Evolutionary conservation across 805 yeast genomes (phyloP), one percentile per base, ranked within the genome.

Genomic region (Myxozyma monticola): DNA sequence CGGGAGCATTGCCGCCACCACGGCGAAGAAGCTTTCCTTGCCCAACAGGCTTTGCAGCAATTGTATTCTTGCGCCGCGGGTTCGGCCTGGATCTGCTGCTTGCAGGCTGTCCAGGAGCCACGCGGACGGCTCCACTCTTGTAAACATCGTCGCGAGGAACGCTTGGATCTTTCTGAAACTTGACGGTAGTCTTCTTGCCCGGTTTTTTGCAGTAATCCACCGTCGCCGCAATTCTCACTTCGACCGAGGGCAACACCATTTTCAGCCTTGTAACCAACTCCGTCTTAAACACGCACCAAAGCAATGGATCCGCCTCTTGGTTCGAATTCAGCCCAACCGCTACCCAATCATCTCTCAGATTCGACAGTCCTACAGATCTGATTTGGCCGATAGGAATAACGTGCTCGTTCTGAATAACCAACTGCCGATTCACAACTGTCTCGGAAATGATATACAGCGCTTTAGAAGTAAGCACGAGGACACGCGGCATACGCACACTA

Each of bases 141-240:
- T 93, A 93, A 9, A 71, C 52, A 66, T 93, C 98, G 37, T 85
- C 75, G 57, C 78, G 66, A 9, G 95, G 95, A 25, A 85, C 83
- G n/a, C 79, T 65, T 10, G 74, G 75, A 40, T 84, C 84, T 35
- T 76, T 67, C 44, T 76, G 79, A 63, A 85, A 80, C 67, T 86
- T 89, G 59, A 93, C 85, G 7, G 77, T 67, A 54, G 89, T 93
- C 22, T 74, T 63, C 66, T 80, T 79, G 2, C 95, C 95, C 1
- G 96, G 88, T 67, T 93, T 93, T 76, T 91, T 93, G 70, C 84
- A 87, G 69, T 93, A 93, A 54, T 79, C 78, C 50, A 93, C 78
- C 0, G 85, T 77, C 2, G 85, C 78, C 1, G 84, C 90, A 56
- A 93, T 77, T 37, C 75, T 76, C 39, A 93, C 76, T 2, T 76